Evolutionary conservation across 1,284 basidiomycete species (phyloP).

Genomic region (Trametes polyzona): DNA sequence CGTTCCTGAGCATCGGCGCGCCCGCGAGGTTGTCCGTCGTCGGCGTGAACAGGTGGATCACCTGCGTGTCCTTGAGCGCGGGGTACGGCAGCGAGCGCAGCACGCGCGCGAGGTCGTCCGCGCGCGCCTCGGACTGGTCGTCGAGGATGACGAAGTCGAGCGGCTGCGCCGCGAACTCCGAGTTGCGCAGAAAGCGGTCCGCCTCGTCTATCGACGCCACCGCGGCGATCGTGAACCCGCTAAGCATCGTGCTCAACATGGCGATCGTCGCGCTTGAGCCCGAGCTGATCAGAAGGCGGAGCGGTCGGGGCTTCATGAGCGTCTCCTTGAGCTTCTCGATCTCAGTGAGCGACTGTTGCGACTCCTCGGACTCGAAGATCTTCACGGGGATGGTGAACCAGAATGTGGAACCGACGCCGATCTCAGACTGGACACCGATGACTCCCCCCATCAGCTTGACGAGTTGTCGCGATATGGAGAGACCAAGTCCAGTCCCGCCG

Average conservation of each 20-base stretch:
- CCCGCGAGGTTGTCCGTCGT: conserved; percentile 57
- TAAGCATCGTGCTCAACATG: conserved; percentile 60
- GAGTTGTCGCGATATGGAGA: conserved; percentile 72
- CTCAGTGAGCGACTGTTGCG: conserved; percentile 48
- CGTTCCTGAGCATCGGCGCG: conserved; percentile 51
- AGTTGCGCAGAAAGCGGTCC: conserved; percentile 44
- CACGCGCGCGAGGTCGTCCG: conserved; percentile 55
- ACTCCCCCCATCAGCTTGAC: conserved; percentile 75
- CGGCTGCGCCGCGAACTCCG: conserved; percentile 37
- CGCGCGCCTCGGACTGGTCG: conserved; percentile 60
- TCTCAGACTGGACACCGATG: conserved; percentile 68
- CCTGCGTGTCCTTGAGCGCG: conserved; percentile 56
- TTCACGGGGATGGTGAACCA: conserved; percentile 74
- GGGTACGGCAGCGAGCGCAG: conserved; percentile 44
- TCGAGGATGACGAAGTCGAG: conserved; percentile 71
- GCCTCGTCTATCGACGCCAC: conserved; percentile 51
- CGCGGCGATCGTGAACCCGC: conserved; percentile 52
- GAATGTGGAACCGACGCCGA: conserved; percentile 65
- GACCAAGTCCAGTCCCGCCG: conserved; percentile 71
- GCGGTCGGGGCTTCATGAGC: conserved; percentile 50
- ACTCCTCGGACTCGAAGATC: conserved; percentile 57
- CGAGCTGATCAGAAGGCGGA: conserved; percentile 60
- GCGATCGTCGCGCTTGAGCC: conserved; percentile 58
- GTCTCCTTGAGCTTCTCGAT: conserved; percentile 48
- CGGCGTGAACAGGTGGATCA: conserved; percentile 73